phyloP scores from a whole-genome alignment of 2,329 filamentous ascomycete genomes.

The Scedosporium minutisporum region DNA sequence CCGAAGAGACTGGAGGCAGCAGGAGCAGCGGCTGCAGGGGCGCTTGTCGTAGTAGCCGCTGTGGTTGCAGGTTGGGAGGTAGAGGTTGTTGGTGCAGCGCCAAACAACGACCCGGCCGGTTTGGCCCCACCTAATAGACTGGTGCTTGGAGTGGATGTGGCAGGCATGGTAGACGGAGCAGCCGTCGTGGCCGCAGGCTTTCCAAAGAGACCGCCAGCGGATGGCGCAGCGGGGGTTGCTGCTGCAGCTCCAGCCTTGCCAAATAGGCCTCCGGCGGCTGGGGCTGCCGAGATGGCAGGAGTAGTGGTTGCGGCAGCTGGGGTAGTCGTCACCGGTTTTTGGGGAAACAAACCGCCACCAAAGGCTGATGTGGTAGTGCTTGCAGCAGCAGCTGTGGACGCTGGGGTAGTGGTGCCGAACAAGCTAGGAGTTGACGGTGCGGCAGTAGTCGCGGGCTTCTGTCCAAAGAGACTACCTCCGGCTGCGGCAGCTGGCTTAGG shows the following conservation, averaged over 20 bases:
- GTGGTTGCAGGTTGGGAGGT: conserved; percentile 6
- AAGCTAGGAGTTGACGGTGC: conserved; percentile 2
- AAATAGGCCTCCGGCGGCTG: conserved; percentile 13
- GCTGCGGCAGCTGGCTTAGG: background rate
- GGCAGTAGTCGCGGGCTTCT: conserved; percentile 6
- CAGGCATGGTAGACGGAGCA: conserved; percentile 19
- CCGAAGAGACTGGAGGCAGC: conserved; percentile 23
- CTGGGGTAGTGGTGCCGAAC: background rate
- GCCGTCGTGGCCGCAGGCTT: conserved; percentile 16
- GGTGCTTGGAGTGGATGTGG: conserved; percentile 21
- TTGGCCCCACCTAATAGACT: conserved; percentile 9
- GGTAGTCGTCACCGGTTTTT: background rate
- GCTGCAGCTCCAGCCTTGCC: background rate
- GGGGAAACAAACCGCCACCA: background rate
- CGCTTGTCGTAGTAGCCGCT: conserved; percentile 12
- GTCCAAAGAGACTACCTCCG: conserved; percentile 2
- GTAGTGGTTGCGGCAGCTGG: conserved; percentile 1
- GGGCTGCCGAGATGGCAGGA: conserved; percentile 10
- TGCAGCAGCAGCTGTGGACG: background rate
- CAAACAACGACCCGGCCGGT: conserved; percentile 1
- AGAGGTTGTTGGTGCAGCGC: conserved; percentile 6
- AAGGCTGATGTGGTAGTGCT: background rate
- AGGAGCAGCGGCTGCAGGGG: conserved; percentile 13
- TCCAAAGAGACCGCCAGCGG: conserved; percentile 17
- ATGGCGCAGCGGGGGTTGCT: conserved; percentile 4